Percentiles rank a stretch among this genome's conserved stretches.
These are phyloP conservation scores for Quercus berberidifolia DNA, from an alignment of 306 rosid species.

Conservation along the genomic window DNA sequence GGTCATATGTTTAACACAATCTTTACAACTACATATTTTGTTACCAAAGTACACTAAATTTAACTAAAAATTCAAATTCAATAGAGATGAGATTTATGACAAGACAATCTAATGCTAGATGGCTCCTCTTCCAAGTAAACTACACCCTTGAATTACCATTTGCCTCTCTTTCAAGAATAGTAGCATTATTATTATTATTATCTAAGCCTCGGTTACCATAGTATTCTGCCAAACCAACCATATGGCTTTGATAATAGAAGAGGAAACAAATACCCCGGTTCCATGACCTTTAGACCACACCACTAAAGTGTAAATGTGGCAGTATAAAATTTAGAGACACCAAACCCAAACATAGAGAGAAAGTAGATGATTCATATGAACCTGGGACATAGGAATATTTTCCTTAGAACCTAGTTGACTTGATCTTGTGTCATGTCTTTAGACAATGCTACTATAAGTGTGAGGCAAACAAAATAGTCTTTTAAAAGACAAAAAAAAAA, in stretches of 20 bases:
- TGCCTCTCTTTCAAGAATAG: neutral
- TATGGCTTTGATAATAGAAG: neutral
- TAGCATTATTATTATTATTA: neutral
- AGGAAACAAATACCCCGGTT: neutral
- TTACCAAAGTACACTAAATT: neutral
- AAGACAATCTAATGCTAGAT: neutral
- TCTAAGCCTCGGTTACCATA: neutral
- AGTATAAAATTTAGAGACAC: neutral
- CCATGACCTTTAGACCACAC: neutral
- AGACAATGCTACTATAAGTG: too few relatives aligned
- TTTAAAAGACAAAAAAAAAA: too few relatives aligned
- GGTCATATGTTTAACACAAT: neutral
- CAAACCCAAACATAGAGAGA: neutral
- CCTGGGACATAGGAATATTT: neutral
- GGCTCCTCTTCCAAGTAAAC: neutral
- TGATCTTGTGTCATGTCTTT: too few relatives aligned
- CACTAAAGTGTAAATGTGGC: neutral
- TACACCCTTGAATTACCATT: neutral
- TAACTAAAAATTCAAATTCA: neutral
- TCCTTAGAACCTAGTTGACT: too few relatives aligned
- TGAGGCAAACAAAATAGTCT: too few relatives aligned
- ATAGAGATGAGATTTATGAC: neutral
- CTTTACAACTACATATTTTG: neutral
- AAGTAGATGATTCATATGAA: neutral
- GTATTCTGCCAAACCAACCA: neutral